Evolutionary conservation across 176 grass and related monocot species (phyloP).

Genomic region (Hyparrhenia diplandra): DNA sequence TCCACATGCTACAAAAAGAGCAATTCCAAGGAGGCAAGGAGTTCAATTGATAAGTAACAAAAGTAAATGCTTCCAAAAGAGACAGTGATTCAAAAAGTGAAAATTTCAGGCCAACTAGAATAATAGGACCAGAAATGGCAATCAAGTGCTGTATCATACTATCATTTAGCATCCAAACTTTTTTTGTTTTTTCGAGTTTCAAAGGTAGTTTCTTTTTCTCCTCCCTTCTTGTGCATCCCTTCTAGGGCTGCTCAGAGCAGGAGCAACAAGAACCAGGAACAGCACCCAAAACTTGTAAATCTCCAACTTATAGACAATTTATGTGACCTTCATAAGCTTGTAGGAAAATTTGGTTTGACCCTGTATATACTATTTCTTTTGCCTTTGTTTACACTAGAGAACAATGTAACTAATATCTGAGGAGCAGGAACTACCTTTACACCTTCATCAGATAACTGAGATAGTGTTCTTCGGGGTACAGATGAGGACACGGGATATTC

Average conservation of each 20-base stretch:
- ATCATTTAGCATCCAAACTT: conserved; percentile 19
- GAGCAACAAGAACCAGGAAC: not conserved
- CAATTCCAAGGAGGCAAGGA: conserved; percentile 10
- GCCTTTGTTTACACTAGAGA: conserved; percentile 19
- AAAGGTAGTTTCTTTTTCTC: not conserved
- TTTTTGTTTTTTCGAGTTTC: not conserved
- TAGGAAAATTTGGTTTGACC: not conserved
- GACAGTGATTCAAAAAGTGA: not conserved
- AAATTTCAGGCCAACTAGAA: not conserved
- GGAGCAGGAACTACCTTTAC: conserved; percentile 42
- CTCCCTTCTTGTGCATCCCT: not conserved
- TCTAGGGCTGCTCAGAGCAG: not conserved
- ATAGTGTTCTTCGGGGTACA: conserved; percentile 19
- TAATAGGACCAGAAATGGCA: not conserved
- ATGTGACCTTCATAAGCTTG: not conserved
- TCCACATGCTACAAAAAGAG: conserved; percentile 55
- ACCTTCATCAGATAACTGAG: conserved; percentile 34
- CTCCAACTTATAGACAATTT: not conserved
- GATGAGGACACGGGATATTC: conserved; percentile 19
- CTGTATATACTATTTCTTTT: not conserved
- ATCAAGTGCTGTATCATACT: not conserved
- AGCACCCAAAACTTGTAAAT: not conserved
- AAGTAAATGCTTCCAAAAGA: not conserved
- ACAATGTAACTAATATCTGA: not conserved
- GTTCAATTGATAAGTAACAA: conserved; percentile 17